phyloP scores from a whole-genome alignment of 305 asterid genomes.

The Plantago coronopus region DNA sequence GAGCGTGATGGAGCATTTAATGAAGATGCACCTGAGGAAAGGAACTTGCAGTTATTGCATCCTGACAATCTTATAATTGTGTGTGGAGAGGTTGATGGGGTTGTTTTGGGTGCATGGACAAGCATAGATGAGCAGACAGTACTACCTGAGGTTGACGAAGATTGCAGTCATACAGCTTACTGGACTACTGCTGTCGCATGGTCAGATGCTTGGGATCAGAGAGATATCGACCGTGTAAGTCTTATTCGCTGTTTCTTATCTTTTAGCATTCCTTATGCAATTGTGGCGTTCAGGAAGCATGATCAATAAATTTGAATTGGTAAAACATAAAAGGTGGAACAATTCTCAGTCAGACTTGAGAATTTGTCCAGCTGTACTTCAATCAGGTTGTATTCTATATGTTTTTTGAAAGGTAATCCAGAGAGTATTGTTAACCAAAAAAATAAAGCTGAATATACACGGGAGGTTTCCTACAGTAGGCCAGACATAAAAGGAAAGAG shows the following conservation, averaged over 20 bases:
- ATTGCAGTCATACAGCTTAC: constrained; percentile 68
- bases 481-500: no score
- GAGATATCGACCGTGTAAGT: constrained; percentile 87
- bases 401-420: no score
- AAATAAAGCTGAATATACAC: no score
- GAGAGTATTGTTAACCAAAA: no score
- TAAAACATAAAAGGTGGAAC: no score
- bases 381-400: no score
- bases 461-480: no score
- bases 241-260: constrained; percentile 15
- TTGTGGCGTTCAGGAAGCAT: constrained; percentile 7
- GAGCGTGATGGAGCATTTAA: constrained; percentile 44
- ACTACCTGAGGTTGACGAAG: constrained; percentile 67
- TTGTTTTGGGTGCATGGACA: constrained; percentile 83
- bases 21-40: constrained; percentile 42
- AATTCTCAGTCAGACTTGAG: no score
- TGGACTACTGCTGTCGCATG: constrained; percentile 96
- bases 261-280: background rate
- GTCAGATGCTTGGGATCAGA: constrained; percentile 98
- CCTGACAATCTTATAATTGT: constrained; percentile 46
- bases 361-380: no score
- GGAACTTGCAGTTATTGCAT: constrained; percentile 50
- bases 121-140: constrained; percentile 50
- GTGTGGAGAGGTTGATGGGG: constrained; percentile 97
- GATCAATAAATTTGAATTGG: no score